Evolutionary conservation across 2,329 filamentous ascomycete genomes (phyloP).

Genomic region (Apiospora kogelbergensis): DNA sequence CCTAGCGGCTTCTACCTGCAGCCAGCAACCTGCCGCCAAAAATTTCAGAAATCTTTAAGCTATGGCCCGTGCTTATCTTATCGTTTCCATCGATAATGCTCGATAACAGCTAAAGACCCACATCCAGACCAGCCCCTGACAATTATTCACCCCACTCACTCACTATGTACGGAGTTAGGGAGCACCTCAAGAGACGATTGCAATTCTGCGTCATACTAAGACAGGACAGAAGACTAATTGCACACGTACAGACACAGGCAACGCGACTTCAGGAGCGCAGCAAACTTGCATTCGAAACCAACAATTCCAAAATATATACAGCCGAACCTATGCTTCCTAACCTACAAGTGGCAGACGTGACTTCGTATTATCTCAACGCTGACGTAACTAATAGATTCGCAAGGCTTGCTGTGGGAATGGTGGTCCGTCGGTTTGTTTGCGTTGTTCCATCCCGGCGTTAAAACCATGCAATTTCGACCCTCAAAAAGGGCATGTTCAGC

Average conservation of each 20-base stretch:
- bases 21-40: slow-evolving; percentile 2
- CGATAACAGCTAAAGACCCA: neutral
- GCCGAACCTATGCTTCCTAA: neutral
- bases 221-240: too few species aligned
- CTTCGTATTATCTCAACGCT: neutral
- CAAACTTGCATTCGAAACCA: neutral
- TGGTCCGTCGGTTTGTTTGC: neutral
- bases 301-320: neutral
- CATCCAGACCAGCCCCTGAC: neutral
- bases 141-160: neutral
- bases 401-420: neutral
- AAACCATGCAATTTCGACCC: neutral
- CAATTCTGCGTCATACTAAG: too few species aligned
- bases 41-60: slow-evolving; percentile 2
- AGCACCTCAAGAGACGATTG: too few species aligned
- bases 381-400: neutral
- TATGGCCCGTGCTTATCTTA: slow-evolving; percentile 9
- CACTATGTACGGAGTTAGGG: too few species aligned
- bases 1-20: neutral
- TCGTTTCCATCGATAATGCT: neutral
- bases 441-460: neutral
- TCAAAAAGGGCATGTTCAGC: neutral
- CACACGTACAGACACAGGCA: neutral
- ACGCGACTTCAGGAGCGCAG: neutral
- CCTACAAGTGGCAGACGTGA: neutral